Conservation (phyloP, 2,329 filamentous ascomycete species). For the Mycosphaerelloides madeirae region DNA sequence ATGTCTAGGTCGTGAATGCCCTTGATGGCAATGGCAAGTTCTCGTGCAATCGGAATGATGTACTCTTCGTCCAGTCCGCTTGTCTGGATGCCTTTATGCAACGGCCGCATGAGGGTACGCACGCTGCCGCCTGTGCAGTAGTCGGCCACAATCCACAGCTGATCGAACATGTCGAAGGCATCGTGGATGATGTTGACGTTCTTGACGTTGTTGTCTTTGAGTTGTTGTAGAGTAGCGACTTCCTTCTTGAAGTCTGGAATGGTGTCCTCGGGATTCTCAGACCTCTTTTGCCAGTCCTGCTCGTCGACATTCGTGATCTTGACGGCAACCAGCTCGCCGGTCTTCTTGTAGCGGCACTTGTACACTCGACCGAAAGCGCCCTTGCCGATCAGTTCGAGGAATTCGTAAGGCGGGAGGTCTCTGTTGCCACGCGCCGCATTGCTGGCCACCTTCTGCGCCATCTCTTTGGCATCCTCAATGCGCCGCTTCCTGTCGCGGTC, state of each 20-base stretch:
- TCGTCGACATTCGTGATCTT: conserved; percentile 85
- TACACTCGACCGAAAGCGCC: conserved; percentile 71
- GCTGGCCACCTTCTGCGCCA: conserved; percentile 61
- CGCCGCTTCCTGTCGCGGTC: conserved; percentile 17
- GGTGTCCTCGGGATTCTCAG: conserved; percentile 54
- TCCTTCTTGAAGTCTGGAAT: conserved; percentile 55
- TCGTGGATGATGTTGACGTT: conserved; percentile 82
- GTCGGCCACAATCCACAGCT: conserved; percentile 85
- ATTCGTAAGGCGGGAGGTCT: conserved; percentile 60
- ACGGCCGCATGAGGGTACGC: conserved; percentile 53
- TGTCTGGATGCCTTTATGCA: conserved; percentile 14
- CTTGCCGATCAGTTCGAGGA: conserved; percentile 69
- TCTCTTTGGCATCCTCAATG: conserved; percentile 64
- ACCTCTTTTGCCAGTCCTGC: conserved; percentile 51
- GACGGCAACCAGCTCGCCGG: conserved; percentile 59
- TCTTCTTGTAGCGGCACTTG: conserved; percentile 50
- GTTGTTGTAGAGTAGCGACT: conserved; percentile 62
- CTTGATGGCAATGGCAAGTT: conserved; percentile 57
- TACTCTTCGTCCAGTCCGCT: conserved; percentile 54
- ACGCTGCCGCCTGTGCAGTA: conserved; percentile 83
- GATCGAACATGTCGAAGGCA: conserved; percentile 68
- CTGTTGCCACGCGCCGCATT: conserved; percentile 57
- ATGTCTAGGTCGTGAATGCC: conserved; percentile 62
- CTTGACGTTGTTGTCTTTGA: conserved; percentile 68
- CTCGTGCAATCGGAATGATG: conserved; percentile 60